Conservation (phyloP, 2,329 filamentous ascomycete genomes). For the Endocalyx cinctus region DNA sequence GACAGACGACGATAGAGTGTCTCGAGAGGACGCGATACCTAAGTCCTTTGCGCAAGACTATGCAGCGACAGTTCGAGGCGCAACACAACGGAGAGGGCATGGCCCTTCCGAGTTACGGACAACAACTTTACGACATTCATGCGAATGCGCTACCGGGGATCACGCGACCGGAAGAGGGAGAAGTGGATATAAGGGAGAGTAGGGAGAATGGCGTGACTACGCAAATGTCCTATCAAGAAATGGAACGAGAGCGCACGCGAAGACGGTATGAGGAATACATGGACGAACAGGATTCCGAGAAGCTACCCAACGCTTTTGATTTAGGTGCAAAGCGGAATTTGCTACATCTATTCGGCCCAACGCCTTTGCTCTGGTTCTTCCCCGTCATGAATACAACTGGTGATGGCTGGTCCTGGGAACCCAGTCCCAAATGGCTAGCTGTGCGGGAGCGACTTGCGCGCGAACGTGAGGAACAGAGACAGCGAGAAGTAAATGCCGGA, state of each 20-base stretch:
- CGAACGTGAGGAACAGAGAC: constrained; percentile 56
- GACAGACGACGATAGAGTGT: constrained; percentile 93
- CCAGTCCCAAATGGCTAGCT: constrained; percentile 72
- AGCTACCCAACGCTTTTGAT: constrained; percentile 90
- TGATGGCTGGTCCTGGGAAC: constrained; percentile 93
- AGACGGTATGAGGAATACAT: constrained; percentile 68
- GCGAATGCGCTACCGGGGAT: constrained; percentile 76
- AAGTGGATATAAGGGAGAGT: constrained; percentile 48
- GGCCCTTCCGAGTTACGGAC: constrained; percentile 56
- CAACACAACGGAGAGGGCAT: constrained; percentile 47
- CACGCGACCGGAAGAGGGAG: constrained; percentile 77
- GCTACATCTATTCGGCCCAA: constrained; percentile 73
- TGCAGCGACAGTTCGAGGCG: constrained; percentile 59
- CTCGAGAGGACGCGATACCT: constrained; percentile 94
- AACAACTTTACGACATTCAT: constrained; percentile 76
- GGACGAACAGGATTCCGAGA: constrained; percentile 82
- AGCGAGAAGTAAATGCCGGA: constrained; percentile 61
- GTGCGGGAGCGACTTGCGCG: constrained; percentile 59
- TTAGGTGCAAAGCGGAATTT: constrained; percentile 80
- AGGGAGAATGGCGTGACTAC: constrained; percentile 27
- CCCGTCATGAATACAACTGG: constrained; percentile 83
- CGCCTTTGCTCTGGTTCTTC: constrained; percentile 68
- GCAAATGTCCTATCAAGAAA: constrained; percentile 49
- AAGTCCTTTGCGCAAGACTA: constrained; percentile 67
- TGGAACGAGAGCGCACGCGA: constrained; percentile 50